Percentiles rank a stretch among this genome's conserved stretches.
Evolutionary conservation across 2,329 filamentous ascomycete species (phyloP).

Genomic region (Leptographium procerum): DNA sequence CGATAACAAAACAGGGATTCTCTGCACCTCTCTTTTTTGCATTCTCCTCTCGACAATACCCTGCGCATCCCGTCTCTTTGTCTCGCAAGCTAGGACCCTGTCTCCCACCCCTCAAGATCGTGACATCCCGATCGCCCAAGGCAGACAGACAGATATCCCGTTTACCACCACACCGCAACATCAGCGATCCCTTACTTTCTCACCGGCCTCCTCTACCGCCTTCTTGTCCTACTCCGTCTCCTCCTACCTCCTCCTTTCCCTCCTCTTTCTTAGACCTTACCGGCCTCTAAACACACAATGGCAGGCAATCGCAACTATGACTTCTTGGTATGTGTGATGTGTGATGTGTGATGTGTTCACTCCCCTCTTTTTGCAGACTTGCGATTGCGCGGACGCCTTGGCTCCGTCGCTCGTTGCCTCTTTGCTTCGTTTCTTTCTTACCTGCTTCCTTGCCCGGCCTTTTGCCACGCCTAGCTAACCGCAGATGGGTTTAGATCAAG

Average conservation of each 20-base stretch:
- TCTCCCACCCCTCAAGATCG: too few relatives aligned
- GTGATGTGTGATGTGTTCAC: too few relatives aligned
- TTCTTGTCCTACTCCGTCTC: neutral
- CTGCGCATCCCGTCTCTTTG: too few relatives aligned
- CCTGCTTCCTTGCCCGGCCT: too few relatives aligned
- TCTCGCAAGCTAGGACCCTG: too few relatives aligned
- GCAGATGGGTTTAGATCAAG: conserved; percentile 70
- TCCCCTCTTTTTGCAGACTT: neutral
- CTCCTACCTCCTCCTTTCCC: neutral
- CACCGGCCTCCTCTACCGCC: neutral
- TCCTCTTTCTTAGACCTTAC: too few relatives aligned
- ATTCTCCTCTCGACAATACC: too few relatives aligned
- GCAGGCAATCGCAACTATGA: conserved; percentile 98
- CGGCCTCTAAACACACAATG: too few relatives aligned
- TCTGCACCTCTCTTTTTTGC: neutral
- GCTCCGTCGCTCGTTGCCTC: neutral
- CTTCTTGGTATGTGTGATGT: conserved; percentile 59
- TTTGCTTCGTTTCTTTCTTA: too few relatives aligned
- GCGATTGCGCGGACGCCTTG: neutral
- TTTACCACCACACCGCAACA: neutral
- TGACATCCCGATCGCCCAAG: too few relatives aligned
- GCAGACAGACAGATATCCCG: too few relatives aligned
- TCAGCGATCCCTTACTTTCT: neutral
- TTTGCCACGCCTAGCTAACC: too few relatives aligned
- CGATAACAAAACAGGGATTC: neutral